Conservation (phyloP, 202 grass and related monocot genomes). For the Elaeis oleifera region DNA sequence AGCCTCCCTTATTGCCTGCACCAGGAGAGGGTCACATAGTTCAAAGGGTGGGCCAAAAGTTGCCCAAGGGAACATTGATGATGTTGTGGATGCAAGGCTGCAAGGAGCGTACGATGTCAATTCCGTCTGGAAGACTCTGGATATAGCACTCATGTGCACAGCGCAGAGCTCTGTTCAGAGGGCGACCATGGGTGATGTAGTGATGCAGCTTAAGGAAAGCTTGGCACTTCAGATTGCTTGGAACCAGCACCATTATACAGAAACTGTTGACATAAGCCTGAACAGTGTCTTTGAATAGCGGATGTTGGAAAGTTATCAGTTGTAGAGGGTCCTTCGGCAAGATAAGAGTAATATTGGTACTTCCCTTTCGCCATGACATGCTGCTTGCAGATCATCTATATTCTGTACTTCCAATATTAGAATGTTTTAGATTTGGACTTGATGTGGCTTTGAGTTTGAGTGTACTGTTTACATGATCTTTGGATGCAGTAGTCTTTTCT, state of each 20-base stretch:
- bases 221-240: background rate
- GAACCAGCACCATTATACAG: background rate
- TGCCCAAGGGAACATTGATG: background rate
- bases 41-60: background rate
- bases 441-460: too few relatives aligned
- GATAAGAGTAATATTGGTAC: too few relatives aligned
- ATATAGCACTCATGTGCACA: conserved; percentile 5
- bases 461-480: too few relatives aligned
- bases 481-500: too few relatives aligned
- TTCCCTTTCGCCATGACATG: too few relatives aligned
- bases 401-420: too few relatives aligned
- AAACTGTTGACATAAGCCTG: background rate
- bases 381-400: too few relatives aligned
- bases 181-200: conserved; percentile 7
- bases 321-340: too few relatives aligned
- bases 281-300: too few relatives aligned
- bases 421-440: too few relatives aligned
- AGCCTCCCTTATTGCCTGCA: background rate
- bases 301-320: too few relatives aligned
- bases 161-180: background rate
- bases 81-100: conserved; percentile 12
- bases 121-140: conserved; percentile 18
- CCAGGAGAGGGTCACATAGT: background rate
- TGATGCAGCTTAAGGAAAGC: conserved; percentile 5
- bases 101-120: background rate